phyloP scores from a whole-genome alignment of 164 flowering plant species.

The Kalanchoe fedtschenkoi region DNA sequence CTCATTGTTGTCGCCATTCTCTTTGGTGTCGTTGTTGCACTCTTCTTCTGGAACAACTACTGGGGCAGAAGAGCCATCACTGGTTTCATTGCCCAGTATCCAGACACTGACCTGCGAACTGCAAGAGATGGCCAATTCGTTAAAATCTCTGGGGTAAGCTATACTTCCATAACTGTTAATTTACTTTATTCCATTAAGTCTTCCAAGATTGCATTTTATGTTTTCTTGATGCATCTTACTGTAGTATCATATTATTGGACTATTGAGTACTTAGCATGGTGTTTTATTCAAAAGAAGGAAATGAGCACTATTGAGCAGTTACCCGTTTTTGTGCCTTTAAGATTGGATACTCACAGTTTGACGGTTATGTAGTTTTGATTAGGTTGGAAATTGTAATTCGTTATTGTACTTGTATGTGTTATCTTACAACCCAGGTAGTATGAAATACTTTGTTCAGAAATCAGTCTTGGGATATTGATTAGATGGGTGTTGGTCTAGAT shows the following conservation, averaged over 20 bases:
- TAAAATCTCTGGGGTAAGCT: slow-evolving; percentile 95
- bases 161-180: not conserved
- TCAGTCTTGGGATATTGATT: not conserved
- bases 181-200: not conserved
- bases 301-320: no score
- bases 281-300: not conserved
- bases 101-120: slow-evolving; percentile 90
- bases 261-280: not conserved
- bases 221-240: not conserved
- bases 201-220: not conserved
- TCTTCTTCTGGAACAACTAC: slow-evolving; percentile 66
- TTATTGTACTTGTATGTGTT: not conserved
- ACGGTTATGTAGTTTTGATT: no score
- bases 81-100: slow-evolving; percentile 67
- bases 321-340: no score
- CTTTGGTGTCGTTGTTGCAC: slow-evolving; percentile 52
- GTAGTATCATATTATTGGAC: not conserved
- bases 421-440: not conserved
- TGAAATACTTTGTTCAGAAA: not conserved
- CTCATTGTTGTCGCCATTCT: slow-evolving; percentile 73
- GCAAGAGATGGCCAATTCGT: slow-evolving; percentile 92
- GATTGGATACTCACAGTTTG: not conserved
- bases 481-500: not conserved
- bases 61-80: slow-evolving; percentile 78
- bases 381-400: no score